These are phyloP conservation scores for Fraxinus floribunda DNA, from an alignment of 305 asterid species.

Conservation along the genomic window DNA sequence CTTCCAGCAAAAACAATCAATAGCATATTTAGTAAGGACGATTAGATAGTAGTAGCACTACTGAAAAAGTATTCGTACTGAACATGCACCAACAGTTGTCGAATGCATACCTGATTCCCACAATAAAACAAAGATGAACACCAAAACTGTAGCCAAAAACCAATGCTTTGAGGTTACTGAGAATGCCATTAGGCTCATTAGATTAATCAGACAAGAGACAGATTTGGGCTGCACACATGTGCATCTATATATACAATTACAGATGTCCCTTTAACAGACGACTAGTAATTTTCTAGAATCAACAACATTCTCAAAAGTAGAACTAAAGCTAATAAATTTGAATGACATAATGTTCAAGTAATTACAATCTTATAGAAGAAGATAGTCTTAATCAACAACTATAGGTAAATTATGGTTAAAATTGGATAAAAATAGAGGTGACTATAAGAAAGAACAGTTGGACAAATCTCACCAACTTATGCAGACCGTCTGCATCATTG, in stretches of 20 bases:
- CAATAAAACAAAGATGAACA: slow-evolving; percentile 33
- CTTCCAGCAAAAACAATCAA: neutral
- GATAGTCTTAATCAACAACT: slow-evolving; percentile 20
- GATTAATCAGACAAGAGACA: neutral
- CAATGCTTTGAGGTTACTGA: slow-evolving; percentile 25
- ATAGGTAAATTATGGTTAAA: slow-evolving; percentile 42
- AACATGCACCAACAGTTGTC: neutral
- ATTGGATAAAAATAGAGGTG: slow-evolving; percentile 33
- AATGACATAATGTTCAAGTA: slow-evolving; percentile 2
- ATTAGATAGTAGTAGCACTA: neutral
- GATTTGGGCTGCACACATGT: neutral
- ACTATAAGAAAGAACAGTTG: slow-evolving; percentile 38
- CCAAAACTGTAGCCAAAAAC: slow-evolving; percentile 27
- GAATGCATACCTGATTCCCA: slow-evolving; percentile 41
- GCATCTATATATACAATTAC: slow-evolving; percentile 8
- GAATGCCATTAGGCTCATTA: slow-evolving; percentile 40
- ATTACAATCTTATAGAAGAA: slow-evolving; percentile 32
- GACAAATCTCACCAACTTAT: slow-evolving; percentile 47
- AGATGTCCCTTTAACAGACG: neutral
- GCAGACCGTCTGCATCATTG: slow-evolving; percentile 18
- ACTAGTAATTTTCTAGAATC: slow-evolving; percentile 6
- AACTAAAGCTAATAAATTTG: slow-evolving; percentile 1
- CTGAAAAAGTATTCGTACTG: too few relatives aligned
- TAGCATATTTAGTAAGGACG: neutral
- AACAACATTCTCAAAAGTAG: slow-evolving; percentile 9